Evolutionary conservation across 176 grass and related monocot genomes (phyloP).

Genomic region (Oryza brachyantha): DNA sequence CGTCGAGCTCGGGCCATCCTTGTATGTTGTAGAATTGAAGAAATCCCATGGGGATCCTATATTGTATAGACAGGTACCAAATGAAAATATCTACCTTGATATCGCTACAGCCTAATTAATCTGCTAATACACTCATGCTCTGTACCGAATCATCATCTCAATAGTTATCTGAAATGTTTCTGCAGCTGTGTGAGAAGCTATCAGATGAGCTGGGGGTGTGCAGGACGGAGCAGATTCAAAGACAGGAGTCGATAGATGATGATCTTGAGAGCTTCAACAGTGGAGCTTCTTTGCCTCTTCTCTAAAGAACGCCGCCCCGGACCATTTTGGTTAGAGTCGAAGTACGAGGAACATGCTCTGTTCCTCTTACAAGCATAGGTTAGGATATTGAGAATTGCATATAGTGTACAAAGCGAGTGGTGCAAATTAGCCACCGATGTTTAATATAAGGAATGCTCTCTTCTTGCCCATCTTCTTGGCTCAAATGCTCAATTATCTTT

Average conservation of each 20-base stretch:
- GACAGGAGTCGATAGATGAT: conserved; percentile 20
- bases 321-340: background rate
- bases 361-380: conserved; percentile 20
- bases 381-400: conserved; percentile 26
- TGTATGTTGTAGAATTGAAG: conserved; percentile 80
- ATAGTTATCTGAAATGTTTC: background rate
- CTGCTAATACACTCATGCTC: background rate
- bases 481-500: background rate
- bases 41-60: conserved; percentile 64
- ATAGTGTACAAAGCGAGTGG: conserved; percentile 44
- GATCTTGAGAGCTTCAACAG: conserved; percentile 37
- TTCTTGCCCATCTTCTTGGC: background rate
- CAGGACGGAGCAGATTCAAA: conserved; percentile 50
- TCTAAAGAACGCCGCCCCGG: conserved; percentile 22
- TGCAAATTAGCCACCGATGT: conserved; percentile 27
- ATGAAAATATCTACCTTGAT: background rate
- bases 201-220: conserved; percentile 57
- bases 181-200: conserved; percentile 66
- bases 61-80: conserved; percentile 77
- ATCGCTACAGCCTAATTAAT: background rate
- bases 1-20: conserved; percentile 69
- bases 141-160: conserved; percentile 4
- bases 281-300: conserved; percentile 29
- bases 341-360: conserved; percentile 8
- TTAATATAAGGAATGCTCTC: conserved; percentile 25